Conservation (phyloP, 768 basidiomycete species). For the Trametopsis cervina region DNA sequence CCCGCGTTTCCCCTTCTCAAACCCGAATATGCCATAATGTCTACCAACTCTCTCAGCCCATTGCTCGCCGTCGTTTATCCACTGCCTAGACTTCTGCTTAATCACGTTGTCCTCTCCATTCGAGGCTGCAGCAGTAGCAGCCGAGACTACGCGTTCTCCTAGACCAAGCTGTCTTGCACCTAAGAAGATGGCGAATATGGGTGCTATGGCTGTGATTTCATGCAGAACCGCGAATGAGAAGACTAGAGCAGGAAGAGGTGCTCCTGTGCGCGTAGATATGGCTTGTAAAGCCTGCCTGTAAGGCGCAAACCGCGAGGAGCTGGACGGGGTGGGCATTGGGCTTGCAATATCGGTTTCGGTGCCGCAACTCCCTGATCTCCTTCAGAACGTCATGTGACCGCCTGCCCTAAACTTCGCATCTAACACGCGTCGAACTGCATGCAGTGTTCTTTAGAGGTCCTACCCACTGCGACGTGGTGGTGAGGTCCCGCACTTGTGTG, state of each 20-base stretch:
- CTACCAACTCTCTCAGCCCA: constrained; percentile 67
- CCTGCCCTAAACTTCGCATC: too few relatives aligned
- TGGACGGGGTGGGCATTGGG: constrained; percentile 10
- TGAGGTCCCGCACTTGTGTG: too few relatives aligned
- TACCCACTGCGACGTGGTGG: too few relatives aligned
- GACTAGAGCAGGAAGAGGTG: constrained; percentile 69
- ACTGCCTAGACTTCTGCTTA: constrained; percentile 37
- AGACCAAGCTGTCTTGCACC: constrained; percentile 57
- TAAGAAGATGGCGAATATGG: constrained; percentile 71
- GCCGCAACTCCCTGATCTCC: too few relatives aligned
- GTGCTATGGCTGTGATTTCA: constrained; percentile 75
- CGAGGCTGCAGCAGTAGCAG: constrained; percentile 7
- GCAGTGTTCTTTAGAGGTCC: too few relatives aligned
- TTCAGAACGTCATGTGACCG: too few relatives aligned
- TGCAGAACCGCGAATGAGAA: constrained; percentile 81
- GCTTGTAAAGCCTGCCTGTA: constrained; percentile 50
- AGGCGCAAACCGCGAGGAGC: constrained; percentile 29
- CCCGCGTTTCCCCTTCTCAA: constrained; percentile 41
- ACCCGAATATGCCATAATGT: constrained; percentile 78
- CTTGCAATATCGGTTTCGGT: too few relatives aligned
- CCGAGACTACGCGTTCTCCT: constrained; percentile 56
- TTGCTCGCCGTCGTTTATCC: constrained; percentile 74
- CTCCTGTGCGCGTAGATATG: constrained; percentile 62
- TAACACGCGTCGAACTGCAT: too few relatives aligned
- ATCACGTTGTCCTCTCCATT: constrained; percentile 30